Evolutionary conservation across 306 rosid genomes (phyloP).

Genomic region (Rubus idaeus): DNA sequence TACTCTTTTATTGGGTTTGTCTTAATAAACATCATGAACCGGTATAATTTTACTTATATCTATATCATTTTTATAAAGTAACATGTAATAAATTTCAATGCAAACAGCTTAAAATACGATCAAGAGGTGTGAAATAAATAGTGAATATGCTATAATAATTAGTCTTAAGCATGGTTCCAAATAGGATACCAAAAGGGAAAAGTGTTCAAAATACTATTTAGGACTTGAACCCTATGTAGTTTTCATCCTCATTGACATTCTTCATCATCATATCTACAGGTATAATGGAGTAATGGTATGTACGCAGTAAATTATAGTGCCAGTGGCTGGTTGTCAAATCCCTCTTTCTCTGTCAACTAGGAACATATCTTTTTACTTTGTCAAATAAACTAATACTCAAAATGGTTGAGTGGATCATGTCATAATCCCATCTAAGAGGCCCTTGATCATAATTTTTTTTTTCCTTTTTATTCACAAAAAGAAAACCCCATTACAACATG

Average conservation of each 20-base stretch:
- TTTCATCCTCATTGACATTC: slow-evolving; percentile 1
- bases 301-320: background rate
- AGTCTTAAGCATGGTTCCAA: too few relatives aligned
- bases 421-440: slow-evolving; percentile 41
- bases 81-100: too few relatives aligned
- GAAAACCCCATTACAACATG: slow-evolving; percentile 8
- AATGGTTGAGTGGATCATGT: slow-evolving; percentile 52
- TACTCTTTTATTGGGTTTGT: too few relatives aligned
- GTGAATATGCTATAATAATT: too few relatives aligned
- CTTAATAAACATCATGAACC: too few relatives aligned
- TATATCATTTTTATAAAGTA: too few relatives aligned
- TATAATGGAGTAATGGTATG: background rate
- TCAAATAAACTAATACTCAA: slow-evolving; percentile 24
- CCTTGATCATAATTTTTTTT: slow-evolving; percentile 9
- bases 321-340: slow-evolving; percentile 30
- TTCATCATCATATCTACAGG: background rate
- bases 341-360: background rate
- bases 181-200: background rate
- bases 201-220: background rate
- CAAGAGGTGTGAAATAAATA: too few relatives aligned
- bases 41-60: too few relatives aligned
- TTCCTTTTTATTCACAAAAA: background rate
- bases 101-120: too few relatives aligned
- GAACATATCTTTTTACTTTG: slow-evolving; percentile 26
- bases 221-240: background rate